phyloP scores from a whole-genome alignment of 2,329 filamentous ascomycete species.

The Huntiella bhutanensis region DNA sequence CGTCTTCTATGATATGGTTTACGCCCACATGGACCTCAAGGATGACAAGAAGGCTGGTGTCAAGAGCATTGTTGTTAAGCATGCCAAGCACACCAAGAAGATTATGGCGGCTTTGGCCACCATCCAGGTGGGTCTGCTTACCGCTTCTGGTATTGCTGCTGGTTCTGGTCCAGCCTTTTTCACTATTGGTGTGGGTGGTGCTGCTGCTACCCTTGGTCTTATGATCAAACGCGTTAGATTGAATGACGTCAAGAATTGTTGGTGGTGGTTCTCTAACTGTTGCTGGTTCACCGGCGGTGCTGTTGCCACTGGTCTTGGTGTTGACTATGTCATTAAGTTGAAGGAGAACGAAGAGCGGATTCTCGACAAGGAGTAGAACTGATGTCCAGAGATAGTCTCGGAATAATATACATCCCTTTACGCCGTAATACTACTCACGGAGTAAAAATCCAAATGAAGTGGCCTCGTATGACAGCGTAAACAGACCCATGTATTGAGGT shows the following conservation, averaged over 20 bases:
- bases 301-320: constrained; percentile 37
- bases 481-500: no score
- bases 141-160: constrained; percentile 46
- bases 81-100: constrained; percentile 58
- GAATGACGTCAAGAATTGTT: constrained; percentile 47
- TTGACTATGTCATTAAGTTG: constrained; percentile 37
- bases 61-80: constrained; percentile 69
- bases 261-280: constrained; percentile 61
- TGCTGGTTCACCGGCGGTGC: constrained; percentile 49
- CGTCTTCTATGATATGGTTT: constrained; percentile 79
- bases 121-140: constrained; percentile 50
- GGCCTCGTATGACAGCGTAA: no score
- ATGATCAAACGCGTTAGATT: constrained; percentile 52
- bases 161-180: constrained; percentile 55
- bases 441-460: no score
- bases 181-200: constrained; percentile 46
- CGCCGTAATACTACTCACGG: no score
- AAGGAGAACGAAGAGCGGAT: background rate
- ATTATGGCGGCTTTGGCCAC: constrained; percentile 53
- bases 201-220: constrained; percentile 36
- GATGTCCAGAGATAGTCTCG: no score
- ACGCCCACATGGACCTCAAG: constrained; percentile 79
- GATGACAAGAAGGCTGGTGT: constrained; percentile 75
- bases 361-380: background rate
- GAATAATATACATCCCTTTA: no score